Evolutionary conservation across 257 asterid species (phyloP).

Genomic region (Verbascum thapsus): DNA sequence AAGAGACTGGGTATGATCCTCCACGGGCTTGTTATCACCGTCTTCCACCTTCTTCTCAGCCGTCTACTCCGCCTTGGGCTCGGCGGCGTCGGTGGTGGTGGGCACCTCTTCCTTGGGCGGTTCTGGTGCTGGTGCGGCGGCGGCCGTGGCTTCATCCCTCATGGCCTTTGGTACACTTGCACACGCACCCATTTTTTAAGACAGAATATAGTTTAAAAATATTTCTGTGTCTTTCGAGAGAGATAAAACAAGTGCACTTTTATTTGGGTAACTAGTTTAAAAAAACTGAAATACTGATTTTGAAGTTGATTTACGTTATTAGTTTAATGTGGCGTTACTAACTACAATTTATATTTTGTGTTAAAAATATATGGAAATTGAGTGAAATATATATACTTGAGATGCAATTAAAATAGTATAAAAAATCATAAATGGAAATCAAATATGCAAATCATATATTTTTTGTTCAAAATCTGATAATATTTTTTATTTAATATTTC

Average conservation of each 20-base stretch:
- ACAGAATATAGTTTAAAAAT: no score
- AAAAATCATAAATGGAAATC: no score
- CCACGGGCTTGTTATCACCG: constrained; percentile 4
- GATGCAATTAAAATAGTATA: no score
- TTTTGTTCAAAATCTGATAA: background rate
- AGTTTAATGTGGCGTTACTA: no score
- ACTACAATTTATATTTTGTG: no score
- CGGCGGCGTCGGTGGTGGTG: constrained; percentile 30
- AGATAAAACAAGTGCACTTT: no score
- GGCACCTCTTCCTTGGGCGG: constrained; percentile 45
- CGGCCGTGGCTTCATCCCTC: constrained; percentile 39
- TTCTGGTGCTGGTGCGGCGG: constrained; percentile 42
- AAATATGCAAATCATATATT: background rate
- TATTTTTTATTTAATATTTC: constrained; percentile 9
- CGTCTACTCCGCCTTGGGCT: constrained; percentile 1
- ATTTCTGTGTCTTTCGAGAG: no score
- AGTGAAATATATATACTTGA: background rate
- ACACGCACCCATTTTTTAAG: constrained; percentile 53
- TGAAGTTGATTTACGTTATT: no score
- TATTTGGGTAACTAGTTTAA: no score
- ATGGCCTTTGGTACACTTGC: constrained; percentile 56
- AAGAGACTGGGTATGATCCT: constrained; percentile 1
- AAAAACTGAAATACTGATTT: no score
- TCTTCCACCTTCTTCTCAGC: constrained; percentile 32
- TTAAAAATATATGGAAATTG: background rate